phyloP scores from a whole-genome alignment of 2,329 filamentous ascomycete species.

The Didymella sp. region DNA sequence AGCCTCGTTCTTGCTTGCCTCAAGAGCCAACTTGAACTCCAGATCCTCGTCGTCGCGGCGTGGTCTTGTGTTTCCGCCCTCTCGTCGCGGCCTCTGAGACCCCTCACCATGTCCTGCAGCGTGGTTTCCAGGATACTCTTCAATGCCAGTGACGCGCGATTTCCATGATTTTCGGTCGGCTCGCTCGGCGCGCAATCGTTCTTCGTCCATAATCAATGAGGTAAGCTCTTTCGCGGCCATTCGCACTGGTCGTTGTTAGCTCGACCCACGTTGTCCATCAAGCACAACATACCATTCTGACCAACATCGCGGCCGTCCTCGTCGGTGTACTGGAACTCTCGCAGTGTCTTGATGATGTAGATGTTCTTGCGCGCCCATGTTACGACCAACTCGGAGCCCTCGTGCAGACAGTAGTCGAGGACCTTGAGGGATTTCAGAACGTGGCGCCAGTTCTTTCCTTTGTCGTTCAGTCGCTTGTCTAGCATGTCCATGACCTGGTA shows the following conservation, averaged over 20 bases:
- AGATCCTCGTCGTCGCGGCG: conserved; percentile 76
- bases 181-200: conserved; percentile 86
- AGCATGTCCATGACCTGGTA: conserved; percentile 99
- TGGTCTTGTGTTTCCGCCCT: conserved; percentile 42
- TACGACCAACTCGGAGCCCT: conserved; percentile 94
- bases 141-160: conserved; percentile 90
- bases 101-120: conserved; percentile 49
- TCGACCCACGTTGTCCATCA: neutral
- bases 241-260: conserved; percentile 68
- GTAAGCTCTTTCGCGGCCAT: conserved; percentile 96
- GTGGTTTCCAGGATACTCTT: conserved; percentile 70
- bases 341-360: conserved; percentile 97
- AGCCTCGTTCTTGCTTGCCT: conserved; percentile 93
- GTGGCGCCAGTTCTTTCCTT: conserved; percentile 99
- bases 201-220: conserved; percentile 89
- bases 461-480: conserved; percentile 97
- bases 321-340: conserved; percentile 96
- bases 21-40: conserved; percentile 88
- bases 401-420: conserved; percentile 95
- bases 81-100: conserved; percentile 49
- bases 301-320: conserved; percentile 96
- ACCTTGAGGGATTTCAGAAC: conserved; percentile 98
- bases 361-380: conserved; percentile 98
- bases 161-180: conserved; percentile 96
- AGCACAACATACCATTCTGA: conserved; percentile 77